Evolutionary conservation across 139 green algal species (phyloP), one percentile per base, ranked within the genome.

Genomic region (Chlorella sp.): DNA sequence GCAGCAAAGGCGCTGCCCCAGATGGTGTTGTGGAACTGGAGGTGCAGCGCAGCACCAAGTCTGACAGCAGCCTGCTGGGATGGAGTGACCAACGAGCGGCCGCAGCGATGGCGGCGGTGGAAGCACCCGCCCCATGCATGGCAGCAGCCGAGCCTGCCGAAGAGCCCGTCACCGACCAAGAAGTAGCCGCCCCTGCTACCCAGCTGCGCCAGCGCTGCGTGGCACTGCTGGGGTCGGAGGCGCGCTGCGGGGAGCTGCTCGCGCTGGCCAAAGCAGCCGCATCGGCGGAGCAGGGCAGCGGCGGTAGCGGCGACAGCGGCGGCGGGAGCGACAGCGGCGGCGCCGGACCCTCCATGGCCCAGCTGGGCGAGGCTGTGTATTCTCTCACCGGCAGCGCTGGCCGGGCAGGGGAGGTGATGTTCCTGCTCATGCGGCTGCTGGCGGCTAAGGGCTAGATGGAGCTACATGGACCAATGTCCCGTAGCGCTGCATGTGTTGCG

Each of bases 321-420:
- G 74, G 51, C 74, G 32, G 23, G 2, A 3, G 39, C 21, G 41
- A 16, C 71, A 9, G 12, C n/a, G 4, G 25, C 71, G 47, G 73
- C 60, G 38, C 47, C 57, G 4, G 60, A 34, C 26, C 70, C 70
- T 60, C 70, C 39, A 36, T 82, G 26, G 76, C 76, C 20, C 26
- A 36, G 0, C 56, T 82, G 1, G 38, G 57, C 5, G 60, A 82
- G 34, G 30, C 12, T 18, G 36, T 82, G 36, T 73, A 73, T n/a
- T 5, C 34, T 25, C 36, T 30, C 6, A 36, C 60, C 1, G 76
- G 76, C 23, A 47, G 39, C 76, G 71, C 60, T 25, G n/a, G 57
- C 55, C 44, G 57, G 25, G 76, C 76, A 38, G 76, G 60, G 57
- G 60, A 73, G 76, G 76, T 28, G 76, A 25, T 82, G 76, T 63